A percentile compares a stretch with the other conserved stretches of the same genome.
phyloP scores from a whole-genome alignment of 495 filamentous ascomycete species.

The Aspergillus haitiensis region DNA sequence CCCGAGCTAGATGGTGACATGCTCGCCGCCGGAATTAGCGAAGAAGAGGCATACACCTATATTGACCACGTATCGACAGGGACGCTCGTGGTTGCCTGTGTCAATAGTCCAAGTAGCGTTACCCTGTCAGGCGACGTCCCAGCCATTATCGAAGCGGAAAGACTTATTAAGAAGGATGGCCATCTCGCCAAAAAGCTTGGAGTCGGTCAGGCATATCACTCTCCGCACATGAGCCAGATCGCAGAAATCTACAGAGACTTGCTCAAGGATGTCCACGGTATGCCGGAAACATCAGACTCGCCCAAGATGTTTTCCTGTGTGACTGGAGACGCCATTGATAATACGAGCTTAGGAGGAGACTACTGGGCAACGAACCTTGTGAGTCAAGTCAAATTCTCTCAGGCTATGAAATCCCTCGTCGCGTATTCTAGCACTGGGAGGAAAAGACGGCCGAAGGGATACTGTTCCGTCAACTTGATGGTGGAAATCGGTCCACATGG shows the following conservation, averaged over 20 bases:
- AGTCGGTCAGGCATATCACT: conserved; percentile 58
- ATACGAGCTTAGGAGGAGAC: too few species aligned
- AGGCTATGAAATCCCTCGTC: too few species aligned
- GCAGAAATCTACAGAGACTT: conserved; percentile 17
- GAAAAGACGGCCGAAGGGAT: too few species aligned
- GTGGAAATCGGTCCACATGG: conserved; percentile 24
- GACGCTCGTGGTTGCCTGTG: conserved; percentile 17
- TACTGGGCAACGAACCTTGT: too few species aligned
- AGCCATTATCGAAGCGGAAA: conserved; percentile 27
- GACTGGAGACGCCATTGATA: too few species aligned
- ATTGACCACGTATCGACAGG: neutral
- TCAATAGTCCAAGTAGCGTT: conserved; percentile 26
- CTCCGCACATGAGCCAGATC: conserved; percentile 47
- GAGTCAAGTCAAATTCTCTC: too few species aligned
- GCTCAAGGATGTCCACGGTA: conserved; percentile 37
- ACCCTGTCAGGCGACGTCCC: conserved; percentile 33
- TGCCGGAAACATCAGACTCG: too few species aligned
- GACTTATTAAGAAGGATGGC: conserved; percentile 19
- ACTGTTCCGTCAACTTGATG: conserved; percentile 8
- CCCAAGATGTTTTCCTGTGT: too few species aligned
- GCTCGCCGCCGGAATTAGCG: conserved; percentile 39
- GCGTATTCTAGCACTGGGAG: too few species aligned
- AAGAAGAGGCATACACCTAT: conserved; percentile 37
- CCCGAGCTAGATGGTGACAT: conserved; percentile 28
- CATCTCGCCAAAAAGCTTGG: conserved; percentile 41